Evolutionary conservation across 441 rosid genomes (phyloP), one percentile per base, ranked within the genome.

Genomic region (Manihot esculenta): DNA sequence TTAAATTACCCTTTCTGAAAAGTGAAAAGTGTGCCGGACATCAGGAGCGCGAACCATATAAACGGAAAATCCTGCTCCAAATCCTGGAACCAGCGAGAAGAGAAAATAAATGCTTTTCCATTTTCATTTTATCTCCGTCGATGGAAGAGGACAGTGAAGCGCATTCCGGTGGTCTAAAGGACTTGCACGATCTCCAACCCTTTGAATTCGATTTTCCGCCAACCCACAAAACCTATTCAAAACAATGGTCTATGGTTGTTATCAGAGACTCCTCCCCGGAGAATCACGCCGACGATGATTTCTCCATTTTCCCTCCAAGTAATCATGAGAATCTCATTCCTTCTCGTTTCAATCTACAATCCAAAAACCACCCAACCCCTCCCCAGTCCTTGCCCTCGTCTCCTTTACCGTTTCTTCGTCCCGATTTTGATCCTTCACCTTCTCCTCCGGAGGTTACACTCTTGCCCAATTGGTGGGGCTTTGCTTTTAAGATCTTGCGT

Each of bases 261-360:
- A 80, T 88, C 63, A 75, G 83, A 81, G 85, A 82, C 27, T 75
- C 79, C 41, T 69, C 74, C 60, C 10, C 64, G 60, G 44, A 41
- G 47, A 13, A 55, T 26, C 12, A 35, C 18, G 17, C 12, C 50
- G 58, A 44, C 44, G 72, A 72, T 23, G 82, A 80, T 49, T 67
- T 18, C 66, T 18, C 83, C 66, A 62, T 92, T 27, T 92, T 92
- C 79, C 97, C 94, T 38, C 97, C 94, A 11, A 69, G 78, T 74
- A 78, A 85, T 77, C 98, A 90, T 45, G 98, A 92, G 77, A 90
- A 92, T 82, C 92, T 92, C 75, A 1, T 10, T 5, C 75, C 78
- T 11, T 65, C 69, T 30, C 33, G 21, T 42, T 73, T 51, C 62
- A 67, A 70, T 53, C 35, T 13, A 27, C 33, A 61, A 38, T 59